Base-by-base conservation (phyloP, 768 basidiomycete genomes). In the Rhizopogon sp. region DNA sequence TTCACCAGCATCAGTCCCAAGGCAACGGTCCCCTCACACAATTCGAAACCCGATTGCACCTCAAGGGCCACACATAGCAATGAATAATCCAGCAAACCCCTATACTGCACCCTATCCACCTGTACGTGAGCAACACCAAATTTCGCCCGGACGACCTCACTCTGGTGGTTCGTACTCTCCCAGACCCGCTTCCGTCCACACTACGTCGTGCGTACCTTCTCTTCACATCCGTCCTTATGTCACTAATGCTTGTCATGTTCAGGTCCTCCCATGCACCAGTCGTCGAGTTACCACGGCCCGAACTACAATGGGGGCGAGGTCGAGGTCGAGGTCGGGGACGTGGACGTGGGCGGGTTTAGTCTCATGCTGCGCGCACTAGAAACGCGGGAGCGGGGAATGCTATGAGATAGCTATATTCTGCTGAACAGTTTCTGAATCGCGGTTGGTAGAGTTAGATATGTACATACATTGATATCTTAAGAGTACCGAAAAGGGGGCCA, bases 381-480 rank as follows among this genome's bases (percentile, higher is more conserved):
- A 56, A 73, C 76, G 17, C 73, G 85, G 17, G 16, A 82, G 84
- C 3, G 73, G 71, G 59, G 76, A 8, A 76, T 53, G 77, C 76
- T 42, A 68, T 78, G 40, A 65, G 68, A 31, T 81, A 80, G 59
- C 56, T 85, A 4, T 25, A 25, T 25, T 4, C 25, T 25, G 25
- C 25, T 25, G 25, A 25, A 25, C 25, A 25, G 25, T 25, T 4
- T 25, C 3, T 4, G 25, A 25, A 25, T 25, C 25, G 4, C 25
- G 25, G 25, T 25, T 25, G 25, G 25, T 5, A 25, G 25, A 25
- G 25, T 4, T 25, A 4, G 25, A 25, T 25, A n/a, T n/a, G n/a
- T n/a, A 25, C 25, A 25, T 25, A 25, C 4, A 25, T 25, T 25
- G 25, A 25, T 25, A 5, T 25, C 25, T 25, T 25, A 25, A 25